These are phyloP conservation scores for Ilex asprella DNA, from an alignment of 257 asterid species.

Conservation along the genomic window DNA sequence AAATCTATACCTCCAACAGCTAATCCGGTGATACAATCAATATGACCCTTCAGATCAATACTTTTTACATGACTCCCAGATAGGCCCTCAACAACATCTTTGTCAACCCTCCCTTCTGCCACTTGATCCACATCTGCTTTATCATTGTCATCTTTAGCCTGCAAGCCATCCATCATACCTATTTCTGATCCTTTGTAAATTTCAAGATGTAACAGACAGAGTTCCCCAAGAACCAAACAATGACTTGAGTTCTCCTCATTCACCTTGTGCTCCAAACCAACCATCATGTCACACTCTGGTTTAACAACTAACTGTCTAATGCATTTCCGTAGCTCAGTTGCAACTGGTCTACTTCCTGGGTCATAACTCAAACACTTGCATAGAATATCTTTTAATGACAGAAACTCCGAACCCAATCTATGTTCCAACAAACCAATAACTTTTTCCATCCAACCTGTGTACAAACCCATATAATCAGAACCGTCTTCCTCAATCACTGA, in stretches of 20 bases:
- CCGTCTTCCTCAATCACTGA: slow-evolving; percentile 18
- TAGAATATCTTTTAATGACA: slow-evolving; percentile 34
- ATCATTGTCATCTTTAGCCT: slow-evolving; percentile 22
- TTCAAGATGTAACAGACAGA: slow-evolving; percentile 26
- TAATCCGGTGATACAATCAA: slow-evolving; percentile 64
- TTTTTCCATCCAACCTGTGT: slow-evolving; percentile 45
- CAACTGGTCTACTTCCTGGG: slow-evolving; percentile 48
- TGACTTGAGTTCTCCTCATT: slow-evolving; percentile 18
- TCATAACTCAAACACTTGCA: slow-evolving; percentile 49
- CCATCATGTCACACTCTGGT: slow-evolving; percentile 30
- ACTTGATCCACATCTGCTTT: slow-evolving; percentile 15
- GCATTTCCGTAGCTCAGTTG: slow-evolving; percentile 61
- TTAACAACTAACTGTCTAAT: slow-evolving; percentile 42
- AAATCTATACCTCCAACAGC: slow-evolving; percentile 64
- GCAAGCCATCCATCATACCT: slow-evolving; percentile 11
- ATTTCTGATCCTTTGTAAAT: slow-evolving; percentile 15
- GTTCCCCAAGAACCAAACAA: slow-evolving; percentile 46
- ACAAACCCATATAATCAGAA: slow-evolving; percentile 19
- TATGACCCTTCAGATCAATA: slow-evolving; percentile 68
- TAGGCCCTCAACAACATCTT: slow-evolving; percentile 47
- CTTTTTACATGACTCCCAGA: slow-evolving; percentile 42
- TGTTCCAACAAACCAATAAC: slow-evolving; percentile 31
- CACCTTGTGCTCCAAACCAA: slow-evolving; percentile 17
- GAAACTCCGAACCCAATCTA: slow-evolving; percentile 33
- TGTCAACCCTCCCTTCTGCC: slow-evolving; percentile 22